phyloP scores from a whole-genome alignment of 73 alveolate genomes.

The Paraurostyla sp. region DNA sequence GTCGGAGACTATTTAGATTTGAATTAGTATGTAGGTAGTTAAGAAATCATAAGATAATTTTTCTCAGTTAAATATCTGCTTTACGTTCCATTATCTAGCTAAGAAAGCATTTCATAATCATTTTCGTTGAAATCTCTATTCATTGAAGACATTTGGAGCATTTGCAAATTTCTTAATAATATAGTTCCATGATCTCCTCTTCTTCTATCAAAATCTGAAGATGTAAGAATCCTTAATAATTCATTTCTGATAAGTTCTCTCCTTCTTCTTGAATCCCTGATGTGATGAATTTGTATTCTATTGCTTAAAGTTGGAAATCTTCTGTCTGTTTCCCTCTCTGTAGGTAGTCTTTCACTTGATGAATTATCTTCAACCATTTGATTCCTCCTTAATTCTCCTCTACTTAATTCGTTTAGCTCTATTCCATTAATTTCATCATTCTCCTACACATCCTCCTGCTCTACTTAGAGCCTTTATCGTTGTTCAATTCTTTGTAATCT shows the following conservation, averaged over 20 bases:
- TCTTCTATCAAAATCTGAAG: not conserved
- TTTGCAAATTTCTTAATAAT: not conserved
- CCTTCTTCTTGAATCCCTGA: not conserved
- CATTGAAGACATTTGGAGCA: not conserved
- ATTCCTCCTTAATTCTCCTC: no score
- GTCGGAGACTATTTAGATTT: not conserved
- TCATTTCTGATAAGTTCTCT: slow-evolving; percentile 8
- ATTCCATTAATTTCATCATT: no score
- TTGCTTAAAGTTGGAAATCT: no score
- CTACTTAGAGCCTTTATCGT: no score
- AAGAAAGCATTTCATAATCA: slow-evolving; percentile 48
- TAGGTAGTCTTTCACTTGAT: slow-evolving; percentile 6
- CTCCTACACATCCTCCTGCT: no score
- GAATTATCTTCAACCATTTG: not conserved
- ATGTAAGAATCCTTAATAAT: slow-evolving; percentile 13
- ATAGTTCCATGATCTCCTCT: not conserved
- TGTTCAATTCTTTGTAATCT: no score
- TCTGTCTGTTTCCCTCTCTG: no score
- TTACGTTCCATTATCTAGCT: not conserved
- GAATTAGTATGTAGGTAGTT: slow-evolving; percentile 43
- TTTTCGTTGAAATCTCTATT: slow-evolving; percentile 52
- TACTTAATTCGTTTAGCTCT: no score
- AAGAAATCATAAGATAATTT: not conserved
- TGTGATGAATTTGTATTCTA: not conserved
- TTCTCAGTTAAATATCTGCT: not conserved